Conservation (phyloP, 768 basidiomycete genomes). For the Amanita exitialis region DNA sequence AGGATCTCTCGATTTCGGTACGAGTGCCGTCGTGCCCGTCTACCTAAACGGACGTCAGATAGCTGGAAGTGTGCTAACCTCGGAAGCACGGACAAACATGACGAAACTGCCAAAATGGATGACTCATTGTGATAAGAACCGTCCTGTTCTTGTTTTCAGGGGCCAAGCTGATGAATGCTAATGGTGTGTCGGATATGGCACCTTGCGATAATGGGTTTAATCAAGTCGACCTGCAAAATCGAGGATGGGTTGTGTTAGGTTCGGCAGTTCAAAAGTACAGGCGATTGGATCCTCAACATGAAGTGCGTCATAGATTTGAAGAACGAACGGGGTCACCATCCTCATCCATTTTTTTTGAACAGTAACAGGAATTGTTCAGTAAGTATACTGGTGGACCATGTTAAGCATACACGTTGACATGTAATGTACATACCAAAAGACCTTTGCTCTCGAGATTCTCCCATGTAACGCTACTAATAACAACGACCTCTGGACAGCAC, state of each 20-base stretch:
- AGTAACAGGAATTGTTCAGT: not conserved
- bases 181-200: not conserved
- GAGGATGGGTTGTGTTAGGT: not conserved
- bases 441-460: not conserved
- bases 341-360: not conserved
- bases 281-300: not conserved
- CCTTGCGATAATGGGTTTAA: not conserved
- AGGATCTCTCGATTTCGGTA: not conserved
- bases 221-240: not conserved
- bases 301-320: not conserved
- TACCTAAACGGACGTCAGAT: slow-evolving; percentile 51
- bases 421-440: not conserved
- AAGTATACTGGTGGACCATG: not conserved
- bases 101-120: not conserved
- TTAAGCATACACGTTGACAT: not conserved
- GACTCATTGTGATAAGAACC: not conserved
- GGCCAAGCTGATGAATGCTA: not conserved
- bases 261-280: not conserved
- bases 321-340: not conserved
- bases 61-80: slow-evolving; percentile 21
- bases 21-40: not conserved
- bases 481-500: not conserved
- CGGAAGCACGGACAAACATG: not conserved
- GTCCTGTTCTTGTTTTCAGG: not conserved
- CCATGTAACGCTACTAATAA: not conserved